These are phyloP conservation scores for Boletus pseudo-olivaceus DNA, from an alignment of 768 basidiomycete genomes.

Conservation along the genomic window DNA sequence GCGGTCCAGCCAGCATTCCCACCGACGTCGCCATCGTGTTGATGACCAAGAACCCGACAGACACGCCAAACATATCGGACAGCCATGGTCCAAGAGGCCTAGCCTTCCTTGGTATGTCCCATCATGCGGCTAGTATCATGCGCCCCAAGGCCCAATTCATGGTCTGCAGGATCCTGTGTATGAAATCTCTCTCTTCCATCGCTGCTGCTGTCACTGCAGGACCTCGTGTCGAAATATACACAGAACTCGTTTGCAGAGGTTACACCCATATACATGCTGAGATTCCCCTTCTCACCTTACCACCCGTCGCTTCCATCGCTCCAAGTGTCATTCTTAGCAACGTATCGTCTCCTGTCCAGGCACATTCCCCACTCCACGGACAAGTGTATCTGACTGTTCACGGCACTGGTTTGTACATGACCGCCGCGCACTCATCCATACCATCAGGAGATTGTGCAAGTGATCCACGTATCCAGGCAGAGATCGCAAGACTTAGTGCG, in stretches of 20 bases:
- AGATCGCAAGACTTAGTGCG: background rate
- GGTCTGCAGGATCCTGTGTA: background rate
- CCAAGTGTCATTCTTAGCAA: background rate
- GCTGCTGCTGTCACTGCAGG: background rate
- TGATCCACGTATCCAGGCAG: background rate
- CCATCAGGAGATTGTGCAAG: background rate
- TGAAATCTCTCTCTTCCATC: constrained; percentile 2
- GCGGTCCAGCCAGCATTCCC: background rate
- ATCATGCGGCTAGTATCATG: background rate
- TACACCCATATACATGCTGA: background rate
- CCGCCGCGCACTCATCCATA: background rate
- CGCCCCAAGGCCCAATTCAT: background rate
- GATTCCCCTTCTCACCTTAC: background rate
- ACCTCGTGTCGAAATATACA: constrained; percentile 2
- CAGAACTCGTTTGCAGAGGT: constrained; percentile 1
- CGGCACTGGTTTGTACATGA: background rate
- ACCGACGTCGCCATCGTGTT: background rate
- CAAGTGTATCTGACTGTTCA: background rate
- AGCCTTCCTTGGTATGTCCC: background rate
- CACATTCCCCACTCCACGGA: background rate
- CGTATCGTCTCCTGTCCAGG: background rate
- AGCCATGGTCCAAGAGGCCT: background rate
- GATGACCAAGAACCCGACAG: background rate
- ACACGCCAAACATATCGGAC: background rate
- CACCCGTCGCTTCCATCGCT: background rate